These are phyloP conservation scores for Penicillium thymicola DNA, from an alignment of 2,329 filamentous ascomycete genomes.

Conservation along the genomic window DNA sequence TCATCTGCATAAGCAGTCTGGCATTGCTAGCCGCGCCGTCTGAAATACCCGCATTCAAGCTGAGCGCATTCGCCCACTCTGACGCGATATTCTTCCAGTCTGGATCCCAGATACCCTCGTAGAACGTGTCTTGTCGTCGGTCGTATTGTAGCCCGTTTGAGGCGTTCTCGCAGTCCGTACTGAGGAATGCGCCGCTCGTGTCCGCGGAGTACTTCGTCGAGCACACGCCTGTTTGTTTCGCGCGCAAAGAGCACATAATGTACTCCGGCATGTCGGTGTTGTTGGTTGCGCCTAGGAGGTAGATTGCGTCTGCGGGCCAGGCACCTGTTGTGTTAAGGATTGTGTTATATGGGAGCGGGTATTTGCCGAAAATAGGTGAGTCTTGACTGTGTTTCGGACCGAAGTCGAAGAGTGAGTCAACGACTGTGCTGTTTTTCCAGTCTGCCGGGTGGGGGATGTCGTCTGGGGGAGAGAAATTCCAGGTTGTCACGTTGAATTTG, in stretches of 20 bases:
- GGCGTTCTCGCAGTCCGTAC: constrained; percentile 60
- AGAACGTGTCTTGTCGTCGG: constrained; percentile 37
- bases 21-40: constrained; percentile 59
- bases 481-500: constrained; percentile 29
- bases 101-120: constrained; percentile 32
- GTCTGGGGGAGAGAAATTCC: constrained; percentile 25
- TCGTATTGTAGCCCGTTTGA: constrained; percentile 56
- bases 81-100: constrained; percentile 58
- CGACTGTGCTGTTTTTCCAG: constrained; percentile 56
- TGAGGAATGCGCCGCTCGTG: constrained; percentile 57
- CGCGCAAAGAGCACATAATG: constrained; percentile 65
- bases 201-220: constrained; percentile 58
- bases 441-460: constrained; percentile 39
- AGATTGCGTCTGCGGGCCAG: constrained; percentile 56
- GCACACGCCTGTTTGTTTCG: constrained; percentile 62
- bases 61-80: constrained; percentile 55
- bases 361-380: constrained; percentile 54
- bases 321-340: constrained; percentile 53
- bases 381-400: constrained; percentile 50
- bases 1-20: constrained; percentile 56
- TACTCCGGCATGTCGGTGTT: constrained; percentile 45
- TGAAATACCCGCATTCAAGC: constrained; percentile 55
- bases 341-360: constrained; percentile 64
- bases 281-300: constrained; percentile 58
- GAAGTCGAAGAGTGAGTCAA: constrained; percentile 71